Percentiles rank a stretch among this genome's conserved stretches.
Evolutionary conservation across 2,329 filamentous ascomycete species (phyloP).

Genomic region (Fusarium sp.): DNA sequence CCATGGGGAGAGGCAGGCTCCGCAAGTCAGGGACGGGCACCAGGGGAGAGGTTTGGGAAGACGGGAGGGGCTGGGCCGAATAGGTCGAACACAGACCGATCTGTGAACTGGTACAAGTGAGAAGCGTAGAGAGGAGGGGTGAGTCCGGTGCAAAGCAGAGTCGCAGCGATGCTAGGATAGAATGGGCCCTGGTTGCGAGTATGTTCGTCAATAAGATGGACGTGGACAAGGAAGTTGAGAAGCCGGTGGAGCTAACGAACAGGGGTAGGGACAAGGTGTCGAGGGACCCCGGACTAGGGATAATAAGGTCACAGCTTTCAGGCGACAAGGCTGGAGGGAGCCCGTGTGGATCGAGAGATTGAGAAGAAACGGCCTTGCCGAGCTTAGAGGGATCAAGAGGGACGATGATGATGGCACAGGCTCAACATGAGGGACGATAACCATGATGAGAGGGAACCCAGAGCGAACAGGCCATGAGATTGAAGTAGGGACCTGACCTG

Average conservation of each 20-base stretch:
- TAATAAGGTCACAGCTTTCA: constrained; percentile 41
- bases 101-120: constrained; percentile 38
- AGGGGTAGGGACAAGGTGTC: constrained; percentile 31
- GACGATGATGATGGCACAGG: not conserved
- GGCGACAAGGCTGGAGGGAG: constrained; percentile 34
- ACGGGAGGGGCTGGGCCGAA: constrained; percentile 42
- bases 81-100: constrained; percentile 43
- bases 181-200: constrained; percentile 36
- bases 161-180: constrained; percentile 38
- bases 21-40: constrained; percentile 39
- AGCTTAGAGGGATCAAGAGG: constrained; percentile 9
- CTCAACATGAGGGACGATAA: not conserved
- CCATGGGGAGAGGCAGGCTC: constrained; percentile 41
- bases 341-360: constrained; percentile 20
- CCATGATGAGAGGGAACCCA: constrained; percentile 18
- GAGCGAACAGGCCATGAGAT: constrained; percentile 26
- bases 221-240: constrained; percentile 40
- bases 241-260: constrained; percentile 27
- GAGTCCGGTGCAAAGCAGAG: constrained; percentile 38
- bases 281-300: constrained; percentile 39
- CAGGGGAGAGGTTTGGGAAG: constrained; percentile 42
- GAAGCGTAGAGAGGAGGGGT: constrained; percentile 33
- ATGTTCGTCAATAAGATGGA: constrained; percentile 39
- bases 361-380: constrained; percentile 16
- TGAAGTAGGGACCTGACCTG: constrained; percentile 20